A percentile compares a stretch with the other conserved stretches of the same genome.
These are phyloP conservation scores for Nicotiana noctiflora DNA, from an alignment of 257 asterid genomes.

Conservation along the genomic window DNA sequence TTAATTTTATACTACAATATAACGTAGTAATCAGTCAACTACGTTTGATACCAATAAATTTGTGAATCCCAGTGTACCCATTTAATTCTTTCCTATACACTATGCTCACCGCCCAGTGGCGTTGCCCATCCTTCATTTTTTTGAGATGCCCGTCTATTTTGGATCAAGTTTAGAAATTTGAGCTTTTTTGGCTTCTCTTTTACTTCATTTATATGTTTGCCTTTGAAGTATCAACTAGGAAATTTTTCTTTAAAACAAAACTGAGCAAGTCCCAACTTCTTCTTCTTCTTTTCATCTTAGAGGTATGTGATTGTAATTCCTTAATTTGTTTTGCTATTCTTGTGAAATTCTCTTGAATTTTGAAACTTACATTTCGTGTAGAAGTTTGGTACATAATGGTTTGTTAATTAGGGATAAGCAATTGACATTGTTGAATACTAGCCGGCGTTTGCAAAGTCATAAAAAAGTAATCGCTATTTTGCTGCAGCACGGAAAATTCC, in stretches of 20 bases:
- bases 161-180: conserved; percentile 8
- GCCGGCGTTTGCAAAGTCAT: too few relatives aligned
- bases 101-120: background rate
- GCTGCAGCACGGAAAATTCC: too few relatives aligned
- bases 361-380: background rate
- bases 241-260: background rate
- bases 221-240: background rate
- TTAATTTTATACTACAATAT: background rate
- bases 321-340: background rate
- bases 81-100: background rate
- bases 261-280: background rate
- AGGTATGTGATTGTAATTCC: background rate
- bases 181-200: background rate
- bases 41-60: background rate
- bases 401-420: background rate
- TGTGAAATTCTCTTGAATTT: background rate
- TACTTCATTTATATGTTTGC: background rate
- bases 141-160: background rate
- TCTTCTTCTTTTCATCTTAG: background rate
- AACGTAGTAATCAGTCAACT: background rate
- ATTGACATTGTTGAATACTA: background rate
- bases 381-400: background rate
- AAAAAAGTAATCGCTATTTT: too few relatives aligned
- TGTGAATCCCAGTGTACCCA: conserved; percentile 1
- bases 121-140: background rate